A percentile compares a stretch with the other conserved stretches of the same genome.
Evolutionary conservation across 345 rosid genomes (phyloP).

Genomic region (Trapa incisa): DNA sequence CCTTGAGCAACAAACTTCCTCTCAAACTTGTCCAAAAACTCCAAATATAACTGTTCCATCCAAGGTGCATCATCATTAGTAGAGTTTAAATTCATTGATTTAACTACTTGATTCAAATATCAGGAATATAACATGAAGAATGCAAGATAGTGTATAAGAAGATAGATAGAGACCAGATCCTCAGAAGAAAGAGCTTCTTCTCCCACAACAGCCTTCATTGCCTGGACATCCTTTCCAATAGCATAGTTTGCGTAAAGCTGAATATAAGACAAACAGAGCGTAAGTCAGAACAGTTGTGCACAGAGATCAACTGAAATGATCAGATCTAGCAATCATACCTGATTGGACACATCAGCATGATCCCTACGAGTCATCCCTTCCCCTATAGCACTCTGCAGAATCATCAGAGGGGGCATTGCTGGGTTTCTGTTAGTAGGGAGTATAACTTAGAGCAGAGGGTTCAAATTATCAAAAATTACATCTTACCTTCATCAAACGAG

Average conservation of each 20-base stretch:
- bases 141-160: not conserved
- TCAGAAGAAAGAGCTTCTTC: constrained; percentile 98
- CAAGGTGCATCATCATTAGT: constrained; percentile 12
- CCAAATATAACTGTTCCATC: constrained; percentile 67
- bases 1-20: constrained; percentile 88
- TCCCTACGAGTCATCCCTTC: constrained; percentile 95
- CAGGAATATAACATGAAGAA: not conserved
- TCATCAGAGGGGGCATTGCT: not conserved
- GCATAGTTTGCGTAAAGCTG: constrained; percentile 96
- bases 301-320: constrained; percentile 1
- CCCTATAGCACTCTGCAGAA: constrained; percentile 89
- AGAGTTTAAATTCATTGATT: not conserved
- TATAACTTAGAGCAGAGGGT: not conserved
- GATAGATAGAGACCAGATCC: constrained; percentile 54
- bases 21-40: constrained; percentile 90
- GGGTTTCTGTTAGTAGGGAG: not conserved
- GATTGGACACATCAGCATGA: constrained; percentile 91
- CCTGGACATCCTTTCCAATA: constrained; percentile 94
- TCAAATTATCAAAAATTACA: not conserved
- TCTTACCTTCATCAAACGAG: constrained; percentile 93
- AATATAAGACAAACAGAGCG: constrained; percentile 3
- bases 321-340: constrained; percentile 31
- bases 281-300: not conserved
- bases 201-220: constrained; percentile 99
- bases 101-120: not conserved